phyloP scores from a whole-genome alignment of 2,329 filamentous ascomycete species.

The Periconia macrospinosa region DNA sequence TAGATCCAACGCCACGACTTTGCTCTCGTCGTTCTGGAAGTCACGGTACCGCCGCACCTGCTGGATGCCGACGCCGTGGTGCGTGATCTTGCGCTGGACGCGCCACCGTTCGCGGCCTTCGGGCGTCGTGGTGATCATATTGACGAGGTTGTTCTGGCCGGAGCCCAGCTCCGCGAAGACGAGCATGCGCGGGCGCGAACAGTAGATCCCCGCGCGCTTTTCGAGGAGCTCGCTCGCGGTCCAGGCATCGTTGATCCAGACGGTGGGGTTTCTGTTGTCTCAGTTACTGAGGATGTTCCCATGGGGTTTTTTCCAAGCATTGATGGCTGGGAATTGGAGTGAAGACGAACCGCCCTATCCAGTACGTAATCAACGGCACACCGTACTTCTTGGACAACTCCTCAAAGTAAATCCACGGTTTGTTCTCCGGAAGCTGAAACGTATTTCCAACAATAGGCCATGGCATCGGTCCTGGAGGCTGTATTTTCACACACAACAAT shows the following conservation, averaged over 20 bases:
- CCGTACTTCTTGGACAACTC: conserved; percentile 54
- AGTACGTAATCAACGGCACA: conserved; percentile 57
- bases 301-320: conserved; percentile 23
- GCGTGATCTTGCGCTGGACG: conserved; percentile 35
- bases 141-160: conserved; percentile 40
- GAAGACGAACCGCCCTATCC: conserved; percentile 48
- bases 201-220: conserved; percentile 56
- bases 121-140: conserved; percentile 36
- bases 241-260: conserved; percentile 50
- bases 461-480: conserved; percentile 60
- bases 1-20: conserved; percentile 55
- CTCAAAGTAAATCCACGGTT: conserved; percentile 63
- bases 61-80: conserved; percentile 48
- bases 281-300: conserved; percentile 28
- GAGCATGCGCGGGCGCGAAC: conserved; percentile 51
- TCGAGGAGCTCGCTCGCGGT: conserved; percentile 58
- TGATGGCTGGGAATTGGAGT: neutral
- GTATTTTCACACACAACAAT: neutral
- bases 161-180: conserved; percentile 46
- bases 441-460: conserved; percentile 60
- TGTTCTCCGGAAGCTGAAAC: conserved; percentile 56
- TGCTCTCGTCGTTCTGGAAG: conserved; percentile 63
- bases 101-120: conserved; percentile 35
- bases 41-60: conserved; percentile 57
- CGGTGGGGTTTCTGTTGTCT: conserved; percentile 42